A percentile compares a stretch with the other conserved stretches of the same genome.
Conservation (phyloP, 768 basidiomycete species). For the Suillus subalutaceus region DNA sequence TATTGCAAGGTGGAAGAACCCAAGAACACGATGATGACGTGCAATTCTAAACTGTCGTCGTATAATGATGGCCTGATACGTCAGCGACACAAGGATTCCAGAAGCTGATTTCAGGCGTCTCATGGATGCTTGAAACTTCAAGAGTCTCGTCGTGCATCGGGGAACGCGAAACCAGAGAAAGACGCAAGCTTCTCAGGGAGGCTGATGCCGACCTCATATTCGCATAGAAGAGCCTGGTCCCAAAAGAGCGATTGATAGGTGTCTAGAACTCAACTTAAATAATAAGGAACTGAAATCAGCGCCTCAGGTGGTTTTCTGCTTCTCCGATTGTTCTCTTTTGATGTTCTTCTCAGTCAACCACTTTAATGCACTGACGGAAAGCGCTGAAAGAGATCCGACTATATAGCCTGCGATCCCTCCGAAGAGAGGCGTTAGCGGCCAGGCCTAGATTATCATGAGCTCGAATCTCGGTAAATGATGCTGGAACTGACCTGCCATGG, state of each 20-base stretch:
- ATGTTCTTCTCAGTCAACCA: constrained; percentile 44
- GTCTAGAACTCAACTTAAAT: constrained; percentile 1
- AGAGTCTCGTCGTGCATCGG: too few relatives aligned
- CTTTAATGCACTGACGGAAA: constrained; percentile 45
- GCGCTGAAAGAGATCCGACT: constrained; percentile 55
- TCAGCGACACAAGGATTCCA: too few relatives aligned
- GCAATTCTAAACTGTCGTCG: too few relatives aligned
- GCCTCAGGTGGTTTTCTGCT: constrained; percentile 26
- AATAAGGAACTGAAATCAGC: background rate
- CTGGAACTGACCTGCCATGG: constrained; percentile 85
- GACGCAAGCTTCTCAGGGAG: constrained; percentile 1
- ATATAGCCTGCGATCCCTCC: constrained; percentile 74
- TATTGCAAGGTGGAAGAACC: too few relatives aligned
- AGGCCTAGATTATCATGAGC: constrained; percentile 53
- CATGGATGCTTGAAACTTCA: too few relatives aligned
- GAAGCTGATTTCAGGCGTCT: too few relatives aligned
- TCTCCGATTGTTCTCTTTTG: constrained; percentile 25
- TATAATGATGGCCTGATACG: too few relatives aligned
- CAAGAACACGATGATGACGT: too few relatives aligned
- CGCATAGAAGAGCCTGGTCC: constrained; percentile 6
- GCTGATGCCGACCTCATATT: constrained; percentile 25
- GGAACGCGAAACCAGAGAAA: too few relatives aligned
- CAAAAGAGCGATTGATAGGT: constrained; percentile 3
- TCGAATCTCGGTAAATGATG: background rate
- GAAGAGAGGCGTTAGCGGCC: constrained; percentile 80